phyloP scores from a whole-genome alignment of 768 basidiomycete genomes.

The Epithele typhae region DNA sequence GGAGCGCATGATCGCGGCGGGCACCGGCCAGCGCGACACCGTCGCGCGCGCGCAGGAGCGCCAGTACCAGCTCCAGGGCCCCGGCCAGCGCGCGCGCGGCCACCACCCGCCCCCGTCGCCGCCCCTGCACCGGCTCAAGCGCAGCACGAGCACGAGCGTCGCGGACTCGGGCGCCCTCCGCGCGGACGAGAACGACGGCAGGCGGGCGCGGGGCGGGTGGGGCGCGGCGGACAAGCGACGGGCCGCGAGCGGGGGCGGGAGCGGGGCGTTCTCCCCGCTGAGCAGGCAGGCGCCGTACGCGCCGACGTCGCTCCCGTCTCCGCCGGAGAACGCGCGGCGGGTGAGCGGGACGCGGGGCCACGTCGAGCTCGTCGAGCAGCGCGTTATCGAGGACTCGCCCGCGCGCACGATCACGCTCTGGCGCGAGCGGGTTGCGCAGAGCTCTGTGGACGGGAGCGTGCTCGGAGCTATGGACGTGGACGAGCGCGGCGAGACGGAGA shows the following conservation, averaged over 20 bases:
- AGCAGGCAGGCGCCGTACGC: neutral
- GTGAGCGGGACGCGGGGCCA: constrained; percentile 22
- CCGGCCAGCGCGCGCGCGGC: neutral
- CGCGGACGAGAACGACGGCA: neutral
- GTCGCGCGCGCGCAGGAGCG: constrained; percentile 13
- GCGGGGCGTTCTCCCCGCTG: too few relatives aligned
- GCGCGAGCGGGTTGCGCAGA: constrained; percentile 31
- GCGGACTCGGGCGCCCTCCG: constrained; percentile 6
- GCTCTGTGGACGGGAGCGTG: constrained; percentile 13
- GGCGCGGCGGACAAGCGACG: too few relatives aligned
- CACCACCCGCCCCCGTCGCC: neutral
- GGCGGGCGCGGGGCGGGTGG: neutral
- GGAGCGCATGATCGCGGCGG: constrained; percentile 25
- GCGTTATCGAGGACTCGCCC: constrained; percentile 30
- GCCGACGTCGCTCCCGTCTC: neutral
- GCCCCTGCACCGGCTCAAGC: constrained; percentile 1
- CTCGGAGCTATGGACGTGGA: constrained; percentile 6
- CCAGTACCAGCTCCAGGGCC: neutral
- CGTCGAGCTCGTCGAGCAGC: constrained; percentile 28
- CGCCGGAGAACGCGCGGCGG: constrained; percentile 19
- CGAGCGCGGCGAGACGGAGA: constrained; percentile 16
- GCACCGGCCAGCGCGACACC: constrained; percentile 17
- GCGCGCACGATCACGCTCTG: constrained; percentile 32
- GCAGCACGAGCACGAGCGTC: constrained; percentile 6
- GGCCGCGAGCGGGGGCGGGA: too few relatives aligned